These are phyloP conservation scores for Caryopteris hybrid DNA, from an alignment of 305 asterid genomes.

Conservation along the genomic window DNA sequence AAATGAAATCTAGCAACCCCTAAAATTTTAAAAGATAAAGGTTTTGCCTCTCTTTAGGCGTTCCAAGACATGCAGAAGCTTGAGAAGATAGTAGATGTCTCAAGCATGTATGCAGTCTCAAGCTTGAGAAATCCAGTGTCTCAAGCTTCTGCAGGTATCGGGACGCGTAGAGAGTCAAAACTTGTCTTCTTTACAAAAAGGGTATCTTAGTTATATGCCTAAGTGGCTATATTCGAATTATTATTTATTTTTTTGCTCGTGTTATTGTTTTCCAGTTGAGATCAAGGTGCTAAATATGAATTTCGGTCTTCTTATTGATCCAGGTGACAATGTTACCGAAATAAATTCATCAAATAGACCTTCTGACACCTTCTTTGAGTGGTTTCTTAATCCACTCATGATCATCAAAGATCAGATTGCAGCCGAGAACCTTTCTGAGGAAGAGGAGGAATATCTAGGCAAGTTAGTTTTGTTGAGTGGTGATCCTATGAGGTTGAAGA, in stretches of 20 bases:
- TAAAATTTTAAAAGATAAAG: no score
- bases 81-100: no score
- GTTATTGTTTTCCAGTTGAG: not conserved
- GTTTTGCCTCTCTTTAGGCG: no score
- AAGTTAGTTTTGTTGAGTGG: constrained; percentile 56
- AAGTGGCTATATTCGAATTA: no score
- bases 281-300: constrained; percentile 1
- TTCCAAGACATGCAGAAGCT: no score
- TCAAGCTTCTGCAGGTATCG: no score
- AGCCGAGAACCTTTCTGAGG: constrained; percentile 69
- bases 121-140: no score
- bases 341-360: constrained; percentile 78
- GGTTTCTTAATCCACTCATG: constrained; percentile 91
- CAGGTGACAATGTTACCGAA: constrained; percentile 65
- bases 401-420: constrained; percentile 86
- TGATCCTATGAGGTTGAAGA: constrained; percentile 58
- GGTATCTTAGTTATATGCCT: not conserved
- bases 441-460: constrained; percentile 76
- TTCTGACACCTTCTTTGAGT: constrained; percentile 69
- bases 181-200: no score
- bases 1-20: no score
- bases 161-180: no score
- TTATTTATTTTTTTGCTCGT: no score
- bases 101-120: no score
- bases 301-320: constrained; percentile 9